Conservation (phyloP, 2,329 filamentous ascomycete genomes). For the Gnomoniopsis smithogilvyi region DNA sequence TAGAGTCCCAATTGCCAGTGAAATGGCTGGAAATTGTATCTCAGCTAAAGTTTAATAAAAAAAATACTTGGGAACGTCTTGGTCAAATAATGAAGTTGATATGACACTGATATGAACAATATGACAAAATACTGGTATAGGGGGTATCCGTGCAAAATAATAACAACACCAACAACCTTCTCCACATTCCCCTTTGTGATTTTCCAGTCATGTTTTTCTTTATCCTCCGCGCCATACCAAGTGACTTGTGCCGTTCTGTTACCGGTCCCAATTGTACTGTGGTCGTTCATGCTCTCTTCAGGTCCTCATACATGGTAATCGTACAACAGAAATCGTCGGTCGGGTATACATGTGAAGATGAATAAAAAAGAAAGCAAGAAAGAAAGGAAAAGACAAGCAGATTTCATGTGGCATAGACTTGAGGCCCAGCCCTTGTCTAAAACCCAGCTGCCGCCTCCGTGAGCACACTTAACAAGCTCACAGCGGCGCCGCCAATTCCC, state of each 20-base stretch:
- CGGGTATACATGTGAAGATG: not conserved
- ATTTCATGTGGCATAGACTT: not conserved
- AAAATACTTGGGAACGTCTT: too few species aligned
- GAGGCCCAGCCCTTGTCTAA: constrained; percentile 12
- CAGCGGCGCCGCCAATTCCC: constrained; percentile 59
- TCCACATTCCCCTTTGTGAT: too few species aligned
- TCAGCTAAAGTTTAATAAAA: too few species aligned
- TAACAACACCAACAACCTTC: too few species aligned
- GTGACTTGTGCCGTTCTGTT: not conserved
- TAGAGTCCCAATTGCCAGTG: too few species aligned
- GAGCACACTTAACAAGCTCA: constrained; percentile 54
- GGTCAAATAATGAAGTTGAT: too few species aligned
- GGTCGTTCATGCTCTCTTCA: not conserved
- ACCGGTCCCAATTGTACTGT: not conserved
- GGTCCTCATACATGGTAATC: not conserved
- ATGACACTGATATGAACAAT: too few species aligned
- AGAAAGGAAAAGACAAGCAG: not conserved
- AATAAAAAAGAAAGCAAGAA: not conserved
- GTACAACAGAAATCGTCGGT: not conserved
- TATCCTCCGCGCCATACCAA: too few species aligned
- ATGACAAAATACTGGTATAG: too few species aligned
- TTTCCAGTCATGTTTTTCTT: too few species aligned
- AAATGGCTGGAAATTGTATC: too few species aligned
- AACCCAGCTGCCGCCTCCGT: constrained; percentile 48
- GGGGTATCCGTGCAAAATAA: too few species aligned